Base-by-base conservation (phyloP, 192 early-diverging fungal genomes). In the Pilaira anomala region DNA sequence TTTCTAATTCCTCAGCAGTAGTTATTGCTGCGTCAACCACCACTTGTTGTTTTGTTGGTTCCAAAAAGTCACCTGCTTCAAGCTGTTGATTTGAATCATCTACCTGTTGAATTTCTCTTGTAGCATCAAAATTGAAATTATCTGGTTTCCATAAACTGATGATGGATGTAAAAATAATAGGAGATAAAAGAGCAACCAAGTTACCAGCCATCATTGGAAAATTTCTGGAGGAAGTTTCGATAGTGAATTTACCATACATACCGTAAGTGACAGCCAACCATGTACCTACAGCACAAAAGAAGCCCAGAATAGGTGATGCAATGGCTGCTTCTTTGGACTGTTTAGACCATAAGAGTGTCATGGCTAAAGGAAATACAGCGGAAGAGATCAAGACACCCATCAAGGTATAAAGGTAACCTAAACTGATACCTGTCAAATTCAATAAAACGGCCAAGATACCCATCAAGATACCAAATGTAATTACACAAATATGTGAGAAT, bases 201-300 rank as follows among this genome's bases (percentile, higher is more conserved):
- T 89, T 91, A 9, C 88, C 88, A 2, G 88, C 85, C 68, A 91
- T 80, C 87, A 89, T 90, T 16, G 88, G 88, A 48, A 90, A 84
- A 57, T 89, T 87, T 11, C 69, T 79, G 39, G 78, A 77, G 11
- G 88, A 88, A 16, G 78, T 71, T 2, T 68, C 73, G 1, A 91
- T 39, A 1, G 74, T 84, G 48, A 91, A 74, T 39, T 75, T 78
- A 16, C 83, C 85, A 66, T 78, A 82, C 6, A 83, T 44, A 14
- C 62, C 65, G 16, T 79, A 48, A 2, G 85, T 80, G 3, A 77
- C 76, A 6, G 78, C 77, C 33, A 89, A 67, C 88, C 88, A 89
- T 9, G 85, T 78, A 4, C 66, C 69, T 14, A 89, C 40, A 3
- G 84, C 88, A 28, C 64, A 53, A 22, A 65, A 57, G 13, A 89